Evolutionary conservation across 2,329 filamentous ascomycete species (phyloP), one percentile per base, ranked within the genome.

Genomic region (Claviceps sp.): DNA sequence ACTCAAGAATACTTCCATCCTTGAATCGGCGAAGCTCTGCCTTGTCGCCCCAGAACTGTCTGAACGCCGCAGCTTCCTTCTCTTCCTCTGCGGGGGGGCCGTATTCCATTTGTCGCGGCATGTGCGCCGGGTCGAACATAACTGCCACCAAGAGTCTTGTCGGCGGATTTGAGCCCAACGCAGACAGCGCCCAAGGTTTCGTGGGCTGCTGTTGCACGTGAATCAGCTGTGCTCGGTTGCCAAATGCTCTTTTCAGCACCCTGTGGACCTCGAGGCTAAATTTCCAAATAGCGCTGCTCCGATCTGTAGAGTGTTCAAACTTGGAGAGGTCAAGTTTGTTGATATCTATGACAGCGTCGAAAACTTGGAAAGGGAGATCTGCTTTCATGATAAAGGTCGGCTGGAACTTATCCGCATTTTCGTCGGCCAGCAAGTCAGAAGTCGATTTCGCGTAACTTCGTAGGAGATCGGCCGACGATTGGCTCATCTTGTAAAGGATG

Each of bases 1-100:
- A 95, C 67, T 98, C 94, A 8, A 89, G 76, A 58, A 98, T 96
- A 60, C 85, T 91, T 22, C 93, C 93, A 62, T 97, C 89, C 61
- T 90, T 94, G 73, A 98, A 98, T 19, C 93, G 86, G 57, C 93
- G 81, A 46, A 98, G 75, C 66, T 98, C 93, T 1, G 93, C 81
- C 65, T 93, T 95, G 10, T 91, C 85, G 6, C 91, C 93, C 93
- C 94, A 98, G 64, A 98, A 97, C 38, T 84, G 80, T 39, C 88
- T 86, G 66, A 96, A 98, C 37, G 76, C 77, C 10, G 82, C 81
- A 24, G 89, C 85, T 56, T 89, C 87, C 57, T 85, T 82, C 66
- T 91, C 89, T 55, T 93, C 80, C 63, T 97, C 90, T 2, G 89
- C 87, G 1, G 84, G 72, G 5, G 93, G 93, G 0, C 93, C 93